A percentile compares a stretch with the other conserved stretches of the same genome.
These are phyloP conservation scores for Reutealis trisperma DNA, from an alignment of 345 rosid species.

Conservation along the genomic window DNA sequence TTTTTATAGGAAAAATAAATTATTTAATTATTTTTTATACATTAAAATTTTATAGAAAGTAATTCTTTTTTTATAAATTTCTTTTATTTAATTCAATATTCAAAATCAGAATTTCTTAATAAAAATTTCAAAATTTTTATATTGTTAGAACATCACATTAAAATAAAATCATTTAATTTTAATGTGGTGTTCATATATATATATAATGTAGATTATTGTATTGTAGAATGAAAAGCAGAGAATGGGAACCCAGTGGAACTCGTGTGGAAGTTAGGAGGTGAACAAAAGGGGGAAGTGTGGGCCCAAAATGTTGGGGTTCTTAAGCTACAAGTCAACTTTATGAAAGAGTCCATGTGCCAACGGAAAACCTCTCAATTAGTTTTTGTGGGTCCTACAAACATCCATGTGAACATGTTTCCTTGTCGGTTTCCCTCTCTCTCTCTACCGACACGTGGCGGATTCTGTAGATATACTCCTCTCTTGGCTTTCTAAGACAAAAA, in stretches of 20 bases:
- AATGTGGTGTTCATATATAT: no score
- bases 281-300: background rate
- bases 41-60: no score
- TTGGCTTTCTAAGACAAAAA: background rate
- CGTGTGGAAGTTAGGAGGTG: background rate
- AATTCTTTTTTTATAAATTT: no score
- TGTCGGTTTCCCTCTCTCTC: constrained; percentile 14
- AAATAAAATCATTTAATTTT: no score
- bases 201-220: no score
- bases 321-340: constrained; percentile 29
- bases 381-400: constrained; percentile 21
- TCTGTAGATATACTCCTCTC: background rate
- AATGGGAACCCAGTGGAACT: background rate
- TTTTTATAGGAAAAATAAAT: no score
- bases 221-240: background rate
- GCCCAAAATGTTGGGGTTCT: constrained; percentile 22
- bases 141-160: no score
- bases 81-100: no score
- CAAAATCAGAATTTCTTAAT: no score
- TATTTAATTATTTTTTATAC: no score
- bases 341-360: constrained; percentile 14
- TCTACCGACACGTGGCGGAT: constrained; percentile 12
- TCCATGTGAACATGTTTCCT: constrained; percentile 36
- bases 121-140: no score
- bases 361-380: background rate